Percentiles rank a stretch among this genome's conserved stretches.
phyloP scores from a whole-genome alignment of 1,139 yeast genomes.

The Hanseniaspora uvarum region DNA sequence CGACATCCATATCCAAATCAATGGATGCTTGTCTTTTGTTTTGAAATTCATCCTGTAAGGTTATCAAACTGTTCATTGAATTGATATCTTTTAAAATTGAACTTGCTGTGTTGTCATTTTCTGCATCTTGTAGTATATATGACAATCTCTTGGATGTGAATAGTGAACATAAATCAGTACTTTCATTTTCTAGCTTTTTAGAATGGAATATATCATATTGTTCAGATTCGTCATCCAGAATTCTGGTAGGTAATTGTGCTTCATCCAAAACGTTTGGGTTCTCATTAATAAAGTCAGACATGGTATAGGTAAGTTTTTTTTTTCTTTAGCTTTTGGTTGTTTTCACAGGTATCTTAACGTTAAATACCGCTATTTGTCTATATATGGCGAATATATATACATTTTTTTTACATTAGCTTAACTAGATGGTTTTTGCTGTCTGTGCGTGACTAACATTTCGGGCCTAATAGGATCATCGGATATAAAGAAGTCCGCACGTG shows the following conservation, averaged over 20 bases:
- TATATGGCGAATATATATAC: too few relatives aligned
- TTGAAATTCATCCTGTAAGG: conserved; percentile 8
- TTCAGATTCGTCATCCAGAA: conserved; percentile 24
- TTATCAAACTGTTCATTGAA: conserved; percentile 14
- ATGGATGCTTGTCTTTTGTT: conserved; percentile 20
- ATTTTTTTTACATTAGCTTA: too few relatives aligned
- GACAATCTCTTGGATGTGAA: conserved; percentile 18
- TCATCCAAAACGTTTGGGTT: conserved; percentile 79
- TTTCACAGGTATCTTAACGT: too few relatives aligned
- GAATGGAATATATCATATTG: conserved; percentile 18
- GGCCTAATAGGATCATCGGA: too few relatives aligned
- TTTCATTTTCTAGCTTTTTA: neutral
- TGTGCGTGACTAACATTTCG: too few relatives aligned
- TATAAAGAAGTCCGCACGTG: too few relatives aligned
- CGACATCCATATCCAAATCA: conserved; percentile 26
- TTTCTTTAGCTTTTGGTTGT: neutral
- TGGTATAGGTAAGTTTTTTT: conserved; percentile 19
- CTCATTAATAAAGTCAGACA: conserved; percentile 74
- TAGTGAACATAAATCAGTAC: neutral
- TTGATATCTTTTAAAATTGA: conserved; percentile 17
- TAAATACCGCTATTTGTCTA: neutral
- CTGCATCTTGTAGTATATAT: conserved; percentile 23
- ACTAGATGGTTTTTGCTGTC: too few relatives aligned
- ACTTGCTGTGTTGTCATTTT: conserved; percentile 15
- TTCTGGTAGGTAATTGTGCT: conserved; percentile 64